Evolutionary conservation across 2,329 filamentous ascomycete species (phyloP).

Genomic region (Pseudogymnoascus sp.): DNA sequence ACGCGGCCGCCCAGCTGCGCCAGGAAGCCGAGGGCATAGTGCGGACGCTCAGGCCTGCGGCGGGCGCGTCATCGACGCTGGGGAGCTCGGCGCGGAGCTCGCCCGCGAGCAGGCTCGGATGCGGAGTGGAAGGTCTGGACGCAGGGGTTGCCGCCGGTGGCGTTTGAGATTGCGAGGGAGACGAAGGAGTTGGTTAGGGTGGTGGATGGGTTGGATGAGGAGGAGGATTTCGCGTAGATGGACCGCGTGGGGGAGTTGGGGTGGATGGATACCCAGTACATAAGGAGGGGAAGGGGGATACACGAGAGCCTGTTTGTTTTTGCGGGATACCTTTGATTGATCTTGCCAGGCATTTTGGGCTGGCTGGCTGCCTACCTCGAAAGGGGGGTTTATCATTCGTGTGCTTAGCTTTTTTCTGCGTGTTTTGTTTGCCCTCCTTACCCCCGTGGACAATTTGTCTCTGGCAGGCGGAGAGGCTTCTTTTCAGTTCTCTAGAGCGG

Average conservation of each 20-base stretch:
- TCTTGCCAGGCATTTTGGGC: conserved; percentile 5
- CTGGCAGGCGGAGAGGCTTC: not conserved
- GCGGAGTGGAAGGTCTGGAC: conserved; percentile 57
- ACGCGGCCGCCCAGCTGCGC: conserved; percentile 46
- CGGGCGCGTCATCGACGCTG: conserved; percentile 57
- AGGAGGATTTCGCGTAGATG: not conserved
- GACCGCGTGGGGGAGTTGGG: not conserved
- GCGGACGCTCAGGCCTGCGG: conserved; percentile 55
- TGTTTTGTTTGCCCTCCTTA: not conserved
- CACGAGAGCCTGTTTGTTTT: not conserved
- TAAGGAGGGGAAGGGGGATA: not conserved
- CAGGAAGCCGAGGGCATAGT: conserved; percentile 46
- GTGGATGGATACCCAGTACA: not conserved
- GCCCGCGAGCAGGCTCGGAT: conserved; percentile 46
- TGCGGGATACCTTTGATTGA: not conserved
- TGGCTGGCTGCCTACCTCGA: not conserved
- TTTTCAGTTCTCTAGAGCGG: conserved; percentile 7
- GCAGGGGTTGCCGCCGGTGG: conserved; percentile 69
- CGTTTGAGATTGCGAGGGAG: conserved; percentile 79
- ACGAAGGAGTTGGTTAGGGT: conserved; percentile 64
- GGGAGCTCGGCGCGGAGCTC: conserved; percentile 54
- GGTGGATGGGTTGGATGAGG: conserved; percentile 30
- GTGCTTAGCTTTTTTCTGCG: not conserved
- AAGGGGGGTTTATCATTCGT: not conserved
- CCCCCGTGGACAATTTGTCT: not conserved